Conservation (phyloP, 140 eudicot species). For the Anethum foeniculum region DNA sequence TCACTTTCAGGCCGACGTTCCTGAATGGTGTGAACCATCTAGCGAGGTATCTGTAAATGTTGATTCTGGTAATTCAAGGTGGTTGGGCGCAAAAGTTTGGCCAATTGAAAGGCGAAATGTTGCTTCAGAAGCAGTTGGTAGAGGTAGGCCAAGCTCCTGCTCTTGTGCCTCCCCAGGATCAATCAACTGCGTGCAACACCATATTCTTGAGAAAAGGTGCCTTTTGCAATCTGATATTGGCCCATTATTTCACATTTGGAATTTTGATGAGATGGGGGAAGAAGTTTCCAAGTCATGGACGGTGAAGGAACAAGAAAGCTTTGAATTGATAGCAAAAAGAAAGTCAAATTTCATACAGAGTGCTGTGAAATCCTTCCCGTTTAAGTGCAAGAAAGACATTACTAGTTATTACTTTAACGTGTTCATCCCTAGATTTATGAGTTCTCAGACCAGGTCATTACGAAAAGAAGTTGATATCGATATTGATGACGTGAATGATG, state of each 20-base stretch:
- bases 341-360: slow-evolving; percentile 36
- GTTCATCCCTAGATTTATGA: slow-evolving; percentile 38
- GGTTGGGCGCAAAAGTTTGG: slow-evolving; percentile 64
- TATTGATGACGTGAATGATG: slow-evolving; percentile 36
- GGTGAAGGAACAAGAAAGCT: slow-evolving; percentile 37
- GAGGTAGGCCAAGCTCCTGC: slow-evolving; percentile 47
- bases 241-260: slow-evolving; percentile 48
- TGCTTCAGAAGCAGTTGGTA: slow-evolving; percentile 29
- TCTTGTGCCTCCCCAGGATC: slow-evolving; percentile 43
- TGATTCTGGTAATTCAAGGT: slow-evolving; percentile 32
- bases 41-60: slow-evolving; percentile 7
- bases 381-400: slow-evolving; percentile 30
- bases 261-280: slow-evolving; percentile 64
- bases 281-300: slow-evolving; percentile 48
- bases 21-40: slow-evolving; percentile 44
- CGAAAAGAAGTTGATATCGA: slow-evolving; percentile 34
- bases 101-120: slow-evolving; percentile 22
- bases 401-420: slow-evolving; percentile 50
- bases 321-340: slow-evolving; percentile 31
- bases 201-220: slow-evolving; percentile 32
- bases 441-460: slow-evolving; percentile 37
- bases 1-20: slow-evolving; percentile 57
- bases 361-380: slow-evolving; percentile 37
- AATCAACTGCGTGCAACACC: slow-evolving; percentile 39
- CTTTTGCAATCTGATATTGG: slow-evolving; percentile 45